These are phyloP conservation scores for Pyrus communis DNA, from an alignment of 306 rosid genomes.

Conservation along the genomic window DNA sequence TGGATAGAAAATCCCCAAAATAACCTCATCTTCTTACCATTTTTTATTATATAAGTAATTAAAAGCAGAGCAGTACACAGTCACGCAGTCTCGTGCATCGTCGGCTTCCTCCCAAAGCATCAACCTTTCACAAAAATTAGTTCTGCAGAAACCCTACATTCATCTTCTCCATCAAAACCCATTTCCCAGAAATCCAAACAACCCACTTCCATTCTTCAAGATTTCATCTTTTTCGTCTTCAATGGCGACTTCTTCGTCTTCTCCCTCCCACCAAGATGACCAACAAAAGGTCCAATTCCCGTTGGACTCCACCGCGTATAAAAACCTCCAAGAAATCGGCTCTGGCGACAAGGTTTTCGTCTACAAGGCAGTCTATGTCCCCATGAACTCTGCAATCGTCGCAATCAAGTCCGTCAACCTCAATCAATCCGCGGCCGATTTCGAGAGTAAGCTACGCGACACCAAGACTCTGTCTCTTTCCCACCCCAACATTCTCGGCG, in stretches of 20 bases:
- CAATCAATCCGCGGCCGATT: conserved; percentile 30
- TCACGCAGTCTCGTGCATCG: conserved; percentile 13
- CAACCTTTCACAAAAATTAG: conserved; percentile 11
- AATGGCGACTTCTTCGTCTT: not conserved
- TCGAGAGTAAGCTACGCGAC: conserved; percentile 40
- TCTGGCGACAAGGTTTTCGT: conserved; percentile 42
- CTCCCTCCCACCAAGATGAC: not conserved
- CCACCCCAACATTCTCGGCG: conserved; percentile 59
- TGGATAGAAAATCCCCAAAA: not conserved
- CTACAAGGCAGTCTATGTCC: conserved; percentile 52
- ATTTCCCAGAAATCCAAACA: not conserved
- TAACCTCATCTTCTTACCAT: not conserved
- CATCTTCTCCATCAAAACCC: too few species aligned
- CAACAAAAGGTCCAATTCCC: conserved; percentile 36
- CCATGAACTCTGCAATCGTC: conserved; percentile 35
- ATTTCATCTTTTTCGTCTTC: not conserved
- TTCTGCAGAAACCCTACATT: not conserved
- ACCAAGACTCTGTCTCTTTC: conserved; percentile 44
- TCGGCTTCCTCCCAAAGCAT: not conserved
- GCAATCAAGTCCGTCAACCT: conserved; percentile 70
- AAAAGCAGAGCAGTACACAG: not conserved
- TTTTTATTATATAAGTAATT: not conserved
- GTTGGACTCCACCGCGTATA: conserved; percentile 31
- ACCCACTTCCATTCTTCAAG: not conserved
- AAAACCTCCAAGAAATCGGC: conserved; percentile 39